Conservation (phyloP, 176 grass and related monocot genomes). For the Rhynchospora breviuscula region DNA sequence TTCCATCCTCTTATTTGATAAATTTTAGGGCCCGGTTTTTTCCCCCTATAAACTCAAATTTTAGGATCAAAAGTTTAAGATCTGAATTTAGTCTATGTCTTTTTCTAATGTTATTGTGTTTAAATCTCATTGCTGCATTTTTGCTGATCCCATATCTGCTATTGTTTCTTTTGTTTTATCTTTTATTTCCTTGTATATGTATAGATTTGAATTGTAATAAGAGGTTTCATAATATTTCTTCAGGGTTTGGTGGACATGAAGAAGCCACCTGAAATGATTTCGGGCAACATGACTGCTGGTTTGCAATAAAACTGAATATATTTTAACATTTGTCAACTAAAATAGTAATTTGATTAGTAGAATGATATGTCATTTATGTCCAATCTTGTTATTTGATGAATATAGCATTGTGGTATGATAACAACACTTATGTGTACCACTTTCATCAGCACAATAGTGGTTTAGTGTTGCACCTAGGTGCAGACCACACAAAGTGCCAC, state of each 20-base stretch:
- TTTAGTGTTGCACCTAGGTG: too few relatives aligned
- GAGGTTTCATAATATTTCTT: conserved; percentile 22
- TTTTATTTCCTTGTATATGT: background rate
- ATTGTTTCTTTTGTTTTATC: background rate
- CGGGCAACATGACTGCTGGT: conserved; percentile 84
- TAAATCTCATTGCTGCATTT: background rate
- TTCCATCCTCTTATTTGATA: background rate
- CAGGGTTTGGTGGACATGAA: conserved; percentile 71
- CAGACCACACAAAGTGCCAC: too few relatives aligned
- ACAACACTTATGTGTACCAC: background rate
- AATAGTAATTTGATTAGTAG: background rate
- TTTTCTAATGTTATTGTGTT: too few relatives aligned
- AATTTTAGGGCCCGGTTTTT: background rate
- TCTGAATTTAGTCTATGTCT: too few relatives aligned
- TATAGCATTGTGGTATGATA: background rate
- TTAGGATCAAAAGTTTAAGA: too few relatives aligned
- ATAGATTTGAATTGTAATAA: background rate
- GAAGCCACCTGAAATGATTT: conserved; percentile 82
- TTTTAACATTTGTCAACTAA: background rate
- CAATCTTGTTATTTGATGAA: background rate
- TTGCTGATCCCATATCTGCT: background rate
- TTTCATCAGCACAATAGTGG: background rate
- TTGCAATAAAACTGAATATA: background rate
- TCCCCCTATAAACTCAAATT: too few relatives aligned
- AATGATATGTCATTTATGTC: conserved; percentile 3